A percentile compares a stretch with the other conserved stretches of the same genome.
Conservation (phyloP, 495 filamentous ascomycete genomes). For the Neurospora sp. region DNA sequence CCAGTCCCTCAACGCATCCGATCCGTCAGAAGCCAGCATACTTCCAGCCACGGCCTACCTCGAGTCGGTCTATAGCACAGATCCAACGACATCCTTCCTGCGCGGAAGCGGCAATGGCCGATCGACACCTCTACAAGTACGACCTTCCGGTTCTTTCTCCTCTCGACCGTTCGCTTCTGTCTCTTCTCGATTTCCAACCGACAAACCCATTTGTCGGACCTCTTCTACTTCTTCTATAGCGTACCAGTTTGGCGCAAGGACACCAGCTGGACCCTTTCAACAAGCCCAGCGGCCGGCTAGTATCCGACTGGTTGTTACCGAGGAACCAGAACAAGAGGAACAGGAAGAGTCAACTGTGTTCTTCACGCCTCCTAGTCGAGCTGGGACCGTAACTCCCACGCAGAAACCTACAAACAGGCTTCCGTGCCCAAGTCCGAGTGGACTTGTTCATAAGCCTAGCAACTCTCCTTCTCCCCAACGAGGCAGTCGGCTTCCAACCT, state of each 20-base stretch:
- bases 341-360: neutral
- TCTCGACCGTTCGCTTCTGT: constrained; percentile 30
- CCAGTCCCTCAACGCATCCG: constrained; percentile 61
- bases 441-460: neutral
- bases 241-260: neutral
- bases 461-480: neutral
- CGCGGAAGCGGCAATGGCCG: neutral
- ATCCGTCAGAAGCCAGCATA: constrained; percentile 78
- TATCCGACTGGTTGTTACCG: neutral
- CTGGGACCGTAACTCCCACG: neutral
- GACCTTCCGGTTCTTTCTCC: constrained; percentile 28
- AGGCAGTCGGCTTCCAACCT: neutral
- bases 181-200: neutral
- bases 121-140: constrained; percentile 32
- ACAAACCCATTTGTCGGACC: constrained; percentile 10
- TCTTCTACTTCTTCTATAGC: neutral
- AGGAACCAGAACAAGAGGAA: neutral
- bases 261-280: neutral
- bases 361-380: neutral
- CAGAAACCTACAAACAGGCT: neutral
- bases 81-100: constrained; percentile 46
- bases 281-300: neutral
- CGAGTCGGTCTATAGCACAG: constrained; percentile 60
- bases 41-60: constrained; percentile 67
- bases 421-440: neutral